A percentile compares a stretch with the other conserved stretches of the same genome.
Evolutionary conservation across 495 filamentous ascomycete species (phyloP).

Genomic region (Coniosporium apollinis): DNA sequence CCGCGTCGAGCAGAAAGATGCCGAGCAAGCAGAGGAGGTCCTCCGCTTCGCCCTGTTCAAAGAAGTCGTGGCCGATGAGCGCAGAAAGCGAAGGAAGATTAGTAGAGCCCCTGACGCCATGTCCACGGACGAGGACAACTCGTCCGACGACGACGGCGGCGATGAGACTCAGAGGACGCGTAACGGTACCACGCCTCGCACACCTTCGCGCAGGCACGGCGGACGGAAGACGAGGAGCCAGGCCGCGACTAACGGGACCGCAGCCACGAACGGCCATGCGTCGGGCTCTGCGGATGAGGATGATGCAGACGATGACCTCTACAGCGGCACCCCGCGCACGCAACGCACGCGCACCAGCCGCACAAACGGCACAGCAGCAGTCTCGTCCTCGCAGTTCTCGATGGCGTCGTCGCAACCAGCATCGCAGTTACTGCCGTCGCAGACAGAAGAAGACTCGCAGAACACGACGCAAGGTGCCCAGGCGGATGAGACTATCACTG

Average conservation of each 20-base stretch:
- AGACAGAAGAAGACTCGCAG: constrained; percentile 34
- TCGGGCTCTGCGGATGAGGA: constrained; percentile 24
- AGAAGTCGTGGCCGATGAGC: constrained; percentile 80
- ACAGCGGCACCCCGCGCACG: constrained; percentile 38
- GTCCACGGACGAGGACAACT: constrained; percentile 20
- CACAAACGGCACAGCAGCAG: constrained; percentile 9
- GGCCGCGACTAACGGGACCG: constrained; percentile 3
- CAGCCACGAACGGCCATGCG: constrained; percentile 7
- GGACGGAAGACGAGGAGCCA: constrained; percentile 1
- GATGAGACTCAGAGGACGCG: constrained; percentile 18
- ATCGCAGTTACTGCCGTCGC: constrained; percentile 41
- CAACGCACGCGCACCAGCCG: constrained; percentile 28
- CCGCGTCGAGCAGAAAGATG: constrained; percentile 84
- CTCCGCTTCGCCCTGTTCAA: constrained; percentile 96
- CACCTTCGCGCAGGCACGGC: constrained; percentile 1
- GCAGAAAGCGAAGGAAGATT: constrained; percentile 50
- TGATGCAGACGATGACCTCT: constrained; percentile 38
- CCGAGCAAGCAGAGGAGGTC: constrained; percentile 73
- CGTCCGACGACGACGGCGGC: constrained; percentile 35
- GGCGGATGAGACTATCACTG: constrained; percentile 32
- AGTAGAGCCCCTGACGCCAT: constrained; percentile 19
- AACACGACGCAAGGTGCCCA: constrained; percentile 12
- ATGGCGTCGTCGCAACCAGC: constrained; percentile 51
- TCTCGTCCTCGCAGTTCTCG: constrained; percentile 24
- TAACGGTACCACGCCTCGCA: background rate